A percentile compares a stretch with the other conserved stretches of the same genome.
These are phyloP conservation scores for Tetrahymena malaccensis DNA, from an alignment of 73 alveolate genomes.

Conservation along the genomic window DNA sequence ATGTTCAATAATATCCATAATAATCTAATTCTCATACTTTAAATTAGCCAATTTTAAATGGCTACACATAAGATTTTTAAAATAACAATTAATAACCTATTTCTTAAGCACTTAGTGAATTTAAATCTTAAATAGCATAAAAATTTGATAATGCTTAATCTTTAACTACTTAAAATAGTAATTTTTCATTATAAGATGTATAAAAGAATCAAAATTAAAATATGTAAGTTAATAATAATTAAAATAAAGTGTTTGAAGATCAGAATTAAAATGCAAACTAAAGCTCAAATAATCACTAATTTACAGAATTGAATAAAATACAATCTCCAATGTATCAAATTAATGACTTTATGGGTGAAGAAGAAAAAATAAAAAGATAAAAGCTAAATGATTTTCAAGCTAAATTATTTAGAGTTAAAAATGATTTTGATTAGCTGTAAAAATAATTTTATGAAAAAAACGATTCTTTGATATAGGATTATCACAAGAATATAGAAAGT, in stretches of 20 bases:
- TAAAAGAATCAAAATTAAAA: too few species aligned
- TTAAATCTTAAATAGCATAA: not conserved
- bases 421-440: not conserved
- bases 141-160: not conserved
- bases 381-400: not conserved
- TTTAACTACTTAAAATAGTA: not conserved
- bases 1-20: not conserved
- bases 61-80: not conserved
- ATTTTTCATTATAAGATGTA: not conserved
- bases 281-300: too few species aligned
- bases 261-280: too few species aligned
- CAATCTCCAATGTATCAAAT: not conserved
- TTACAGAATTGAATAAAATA: not conserved
- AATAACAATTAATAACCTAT: not conserved
- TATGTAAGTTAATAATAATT: not conserved
- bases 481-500: not conserved
- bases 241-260: not conserved
- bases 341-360: not conserved
- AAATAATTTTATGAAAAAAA: not conserved
- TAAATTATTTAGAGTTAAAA: not conserved
- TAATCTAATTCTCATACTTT: not conserved
- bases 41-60: not conserved
- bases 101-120: not conserved
- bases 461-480: not conserved
- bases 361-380: not conserved